Conservation (phyloP, 805 yeast genomes). For the Yarrowia porcina region DNA sequence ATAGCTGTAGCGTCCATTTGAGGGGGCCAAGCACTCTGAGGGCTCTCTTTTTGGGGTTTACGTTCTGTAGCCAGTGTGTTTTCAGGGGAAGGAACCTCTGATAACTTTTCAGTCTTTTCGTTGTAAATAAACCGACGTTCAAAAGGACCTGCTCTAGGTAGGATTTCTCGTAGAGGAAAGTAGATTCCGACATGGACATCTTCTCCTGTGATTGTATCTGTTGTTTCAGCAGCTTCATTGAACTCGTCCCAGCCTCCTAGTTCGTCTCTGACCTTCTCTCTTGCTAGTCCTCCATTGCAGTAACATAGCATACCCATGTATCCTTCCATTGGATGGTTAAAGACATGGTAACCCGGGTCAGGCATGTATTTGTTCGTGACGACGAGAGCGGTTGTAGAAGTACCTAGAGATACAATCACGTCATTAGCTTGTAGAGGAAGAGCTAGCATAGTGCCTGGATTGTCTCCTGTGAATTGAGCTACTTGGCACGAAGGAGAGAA, state of each 20-base stretch:
- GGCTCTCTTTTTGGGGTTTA: neutral
- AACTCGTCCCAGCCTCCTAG: slow-evolving; percentile 35
- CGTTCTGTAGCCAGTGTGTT: neutral
- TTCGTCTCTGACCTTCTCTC: slow-evolving; percentile 48
- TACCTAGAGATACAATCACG: slow-evolving; percentile 77
- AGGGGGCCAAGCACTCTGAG: slow-evolving; percentile 29
- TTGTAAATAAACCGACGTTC: slow-evolving; percentile 27
- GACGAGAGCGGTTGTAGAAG: slow-evolving; percentile 83
- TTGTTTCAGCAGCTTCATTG: slow-evolving; percentile 29
- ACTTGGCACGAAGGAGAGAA: slow-evolving; percentile 53
- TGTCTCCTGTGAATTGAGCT: slow-evolving; percentile 85
- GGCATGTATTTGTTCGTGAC: slow-evolving; percentile 77
- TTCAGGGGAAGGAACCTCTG: neutral
- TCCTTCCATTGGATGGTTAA: slow-evolving; percentile 78
- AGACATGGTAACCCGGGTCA: slow-evolving; percentile 77
- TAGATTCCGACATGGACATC: slow-evolving; percentile 60
- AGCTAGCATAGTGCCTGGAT: slow-evolving; percentile 81
- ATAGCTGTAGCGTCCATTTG: slow-evolving; percentile 72
- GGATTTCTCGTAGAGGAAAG: slow-evolving; percentile 88
- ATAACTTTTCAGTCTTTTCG: slow-evolving; percentile 23
- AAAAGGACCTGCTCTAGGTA: slow-evolving; percentile 67
- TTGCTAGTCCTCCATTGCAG: slow-evolving; percentile 84
- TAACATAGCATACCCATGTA: slow-evolving; percentile 96
- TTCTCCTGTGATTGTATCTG: slow-evolving; percentile 36
- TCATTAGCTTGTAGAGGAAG: slow-evolving; percentile 75